Percentiles rank a stretch among this genome's conserved stretches.
phyloP scores from a whole-genome alignment of 2,329 filamentous ascomycete species.

The Cladosporium sp. region DNA sequence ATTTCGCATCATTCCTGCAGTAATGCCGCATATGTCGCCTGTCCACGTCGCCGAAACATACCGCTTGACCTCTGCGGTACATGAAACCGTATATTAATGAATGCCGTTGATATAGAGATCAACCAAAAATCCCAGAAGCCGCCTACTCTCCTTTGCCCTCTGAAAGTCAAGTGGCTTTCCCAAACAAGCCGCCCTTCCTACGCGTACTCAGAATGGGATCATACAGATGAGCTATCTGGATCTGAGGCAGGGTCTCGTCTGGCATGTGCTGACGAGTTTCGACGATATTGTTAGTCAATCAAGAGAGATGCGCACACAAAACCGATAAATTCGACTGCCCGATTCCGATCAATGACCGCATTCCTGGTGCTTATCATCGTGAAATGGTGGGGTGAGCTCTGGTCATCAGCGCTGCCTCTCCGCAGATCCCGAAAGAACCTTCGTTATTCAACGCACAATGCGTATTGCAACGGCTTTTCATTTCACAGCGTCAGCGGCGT shows the following conservation, averaged over 20 bases:
- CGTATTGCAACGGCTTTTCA: neutral
- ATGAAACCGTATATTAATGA: neutral
- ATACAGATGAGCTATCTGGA: neutral
- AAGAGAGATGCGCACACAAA: neutral
- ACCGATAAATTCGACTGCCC: neutral
- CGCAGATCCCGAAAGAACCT: slow-evolving; percentile 8
- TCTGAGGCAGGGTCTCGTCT: neutral
- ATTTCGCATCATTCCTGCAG: neutral
- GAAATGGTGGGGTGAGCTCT: slow-evolving; percentile 3
- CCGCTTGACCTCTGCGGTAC: neutral
- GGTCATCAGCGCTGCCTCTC: neutral
- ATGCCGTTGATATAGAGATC: neutral
- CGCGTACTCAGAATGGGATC: neutral
- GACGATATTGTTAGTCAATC: neutral
- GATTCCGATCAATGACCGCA: slow-evolving; percentile 17
- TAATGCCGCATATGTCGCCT: neutral
- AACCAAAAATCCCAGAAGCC: too few relatives aligned
- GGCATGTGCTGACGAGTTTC: neutral
- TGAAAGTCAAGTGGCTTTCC: neutral
- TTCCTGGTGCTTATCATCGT: neutral
- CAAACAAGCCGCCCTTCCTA: neutral
- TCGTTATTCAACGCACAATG: neutral
- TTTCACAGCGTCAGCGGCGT: neutral
- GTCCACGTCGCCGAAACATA: neutral
- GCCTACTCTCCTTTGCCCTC: neutral